Evolutionary conservation across 257 asterid genomes (phyloP), one percentile per base, ranked within the genome.

Genomic region (Gentiana macrophylla): DNA sequence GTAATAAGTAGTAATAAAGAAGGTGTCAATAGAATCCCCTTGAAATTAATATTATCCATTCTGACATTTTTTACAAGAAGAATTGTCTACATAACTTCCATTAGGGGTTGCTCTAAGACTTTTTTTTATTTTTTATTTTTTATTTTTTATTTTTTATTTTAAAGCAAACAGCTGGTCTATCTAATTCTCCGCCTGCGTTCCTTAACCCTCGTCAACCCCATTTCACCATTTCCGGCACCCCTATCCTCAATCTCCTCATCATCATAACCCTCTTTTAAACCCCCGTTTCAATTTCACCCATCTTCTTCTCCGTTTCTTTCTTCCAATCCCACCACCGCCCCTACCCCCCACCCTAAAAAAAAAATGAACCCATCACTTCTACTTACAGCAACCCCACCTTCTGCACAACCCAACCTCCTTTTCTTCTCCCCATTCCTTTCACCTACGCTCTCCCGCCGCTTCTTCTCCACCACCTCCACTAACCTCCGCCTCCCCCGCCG

Each of bases 351-450:
- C 24, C 24, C 24, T 15, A 15, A 15, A 15, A 15, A 24, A 24
- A 24, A 24, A 24, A 24, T 24, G 24, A 24, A 24, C 24, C 24
- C 24, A 34, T 74, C 94, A 49, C 53, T 78, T 64, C 59, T 81
- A 35, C 75, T 78, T 65, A 49, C 85, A 12, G 64, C 83, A 5
- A 57, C 63, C 35, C 84, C 86, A 48, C 62, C 82, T 37, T 60
- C 75, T 52, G 73, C 79, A 37, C 59, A 55, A 48, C 77, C 68
- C 67, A 54, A 24, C 24, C 24, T 24, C 24, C 24, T 24, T 24
- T 24, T 24, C 24, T 24, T 24, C 24, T 24, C 24, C 24, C 59
- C 0, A 24, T 61, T 15, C 71, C 59, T 44, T 67, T 67, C 56
- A 60, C 82, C 59, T 56, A 73, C 12, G 70, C 79, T 46, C 62